These are phyloP conservation scores for Nakazawaea holstii DNA, from an alignment of 805 yeast genomes.

Conservation along the genomic window DNA sequence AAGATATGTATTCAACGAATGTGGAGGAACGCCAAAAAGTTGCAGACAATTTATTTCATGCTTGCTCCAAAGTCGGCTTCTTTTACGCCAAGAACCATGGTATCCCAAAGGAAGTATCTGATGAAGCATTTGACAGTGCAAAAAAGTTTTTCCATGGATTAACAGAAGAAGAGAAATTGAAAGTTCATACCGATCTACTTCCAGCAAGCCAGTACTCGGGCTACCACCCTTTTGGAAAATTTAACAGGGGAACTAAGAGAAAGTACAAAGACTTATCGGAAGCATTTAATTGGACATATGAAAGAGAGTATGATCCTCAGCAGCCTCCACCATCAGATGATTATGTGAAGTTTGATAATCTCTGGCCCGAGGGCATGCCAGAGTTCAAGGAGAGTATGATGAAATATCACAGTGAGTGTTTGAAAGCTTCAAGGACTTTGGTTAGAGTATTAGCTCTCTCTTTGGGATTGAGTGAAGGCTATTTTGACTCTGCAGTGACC, in stretches of 20 bases:
- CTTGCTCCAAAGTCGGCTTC: slow-evolving; percentile 20
- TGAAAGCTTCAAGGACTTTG: slow-evolving; percentile 12
- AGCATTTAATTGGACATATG: slow-evolving; percentile 23
- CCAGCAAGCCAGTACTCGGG: slow-evolving; percentile 20
- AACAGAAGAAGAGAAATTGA: slow-evolving; percentile 21
- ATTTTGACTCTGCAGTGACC: slow-evolving; percentile 19
- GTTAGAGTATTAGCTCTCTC: slow-evolving; percentile 20
- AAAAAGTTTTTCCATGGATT: slow-evolving; percentile 13
- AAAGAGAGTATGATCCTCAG: slow-evolving; percentile 16
- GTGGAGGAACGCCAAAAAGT: slow-evolving; percentile 13
- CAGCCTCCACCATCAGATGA: slow-evolving; percentile 6
- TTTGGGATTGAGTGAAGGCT: slow-evolving; percentile 19
- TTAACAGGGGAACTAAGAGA: slow-evolving; percentile 15
- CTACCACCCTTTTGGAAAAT: slow-evolving; percentile 18
- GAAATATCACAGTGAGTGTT: slow-evolving; percentile 3
- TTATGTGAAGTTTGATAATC: slow-evolving; percentile 11
- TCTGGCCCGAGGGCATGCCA: slow-evolving; percentile 22
- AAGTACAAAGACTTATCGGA: slow-evolving; percentile 20
- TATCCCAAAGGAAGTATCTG: slow-evolving; percentile 10
- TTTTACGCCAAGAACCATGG: slow-evolving; percentile 22
- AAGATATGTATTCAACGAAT: slow-evolving; percentile 6
- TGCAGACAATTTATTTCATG: slow-evolving; percentile 18
- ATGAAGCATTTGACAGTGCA: slow-evolving; percentile 11
- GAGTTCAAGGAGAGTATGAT: slow-evolving; percentile 12
- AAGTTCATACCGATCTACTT: slow-evolving; percentile 19